Percentiles rank a stretch among this genome's conserved stretches.
These are phyloP conservation scores for Jatropha curcas DNA, from an alignment of 345 rosid genomes.

Conservation along the genomic window DNA sequence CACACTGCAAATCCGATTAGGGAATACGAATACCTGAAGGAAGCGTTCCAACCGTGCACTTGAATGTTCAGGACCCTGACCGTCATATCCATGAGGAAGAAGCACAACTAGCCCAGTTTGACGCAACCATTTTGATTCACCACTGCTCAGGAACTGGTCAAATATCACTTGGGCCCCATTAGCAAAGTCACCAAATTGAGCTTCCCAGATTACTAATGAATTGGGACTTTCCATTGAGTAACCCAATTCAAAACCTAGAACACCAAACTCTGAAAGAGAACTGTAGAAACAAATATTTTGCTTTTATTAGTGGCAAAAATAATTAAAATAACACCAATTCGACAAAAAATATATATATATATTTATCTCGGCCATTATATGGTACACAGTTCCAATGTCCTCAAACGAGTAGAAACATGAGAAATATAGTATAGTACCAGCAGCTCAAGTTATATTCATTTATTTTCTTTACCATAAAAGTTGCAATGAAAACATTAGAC, in stretches of 20 bases:
- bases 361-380: neutral
- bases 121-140: slow-evolving; percentile 85
- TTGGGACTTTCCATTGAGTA: slow-evolving; percentile 87
- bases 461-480: neutral
- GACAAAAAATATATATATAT: neutral
- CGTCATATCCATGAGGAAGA: slow-evolving; percentile 85
- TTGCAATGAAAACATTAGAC: neutral
- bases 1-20: neutral
- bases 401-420: neutral
- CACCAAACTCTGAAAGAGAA: slow-evolving; percentile 83
- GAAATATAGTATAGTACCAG: neutral
- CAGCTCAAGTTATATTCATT: neutral
- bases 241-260: slow-evolving; percentile 83
- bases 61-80: slow-evolving; percentile 90
- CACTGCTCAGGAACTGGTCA: slow-evolving; percentile 79
- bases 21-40: slow-evolving; percentile 65
- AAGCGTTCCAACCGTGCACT: slow-evolving; percentile 77
- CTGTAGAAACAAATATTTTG: slow-evolving; percentile 35
- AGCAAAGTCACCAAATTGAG: slow-evolving; percentile 84
- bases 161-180: slow-evolving; percentile 88
- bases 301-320: neutral
- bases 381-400: neutral
- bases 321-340: neutral
- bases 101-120: slow-evolving; percentile 77
- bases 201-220: slow-evolving; percentile 73